A percentile compares a stretch with the other conserved stretches of the same genome.
phyloP scores from a whole-genome alignment of 106 monocot genomes.

The Apostasia shenzhenica region DNA sequence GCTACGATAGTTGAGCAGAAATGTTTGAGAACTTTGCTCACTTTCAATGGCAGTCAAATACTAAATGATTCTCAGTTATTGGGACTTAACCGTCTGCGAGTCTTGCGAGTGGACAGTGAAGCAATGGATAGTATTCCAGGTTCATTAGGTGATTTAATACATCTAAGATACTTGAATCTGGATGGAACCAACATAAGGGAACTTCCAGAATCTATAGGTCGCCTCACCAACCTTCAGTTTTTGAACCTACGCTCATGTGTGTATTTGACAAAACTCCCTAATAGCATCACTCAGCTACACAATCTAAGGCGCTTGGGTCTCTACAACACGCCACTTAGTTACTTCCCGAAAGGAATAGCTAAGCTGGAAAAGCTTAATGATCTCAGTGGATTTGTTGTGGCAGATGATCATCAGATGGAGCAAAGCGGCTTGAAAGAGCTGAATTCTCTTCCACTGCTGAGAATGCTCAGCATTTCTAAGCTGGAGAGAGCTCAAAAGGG shows the following conservation, averaged over 20 bases:
- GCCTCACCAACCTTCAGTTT: conserved; percentile 2
- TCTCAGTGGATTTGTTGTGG: conserved; percentile 8
- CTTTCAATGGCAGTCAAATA: neutral
- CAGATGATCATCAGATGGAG: neutral
- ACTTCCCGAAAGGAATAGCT: neutral
- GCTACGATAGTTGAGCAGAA: too few species aligned
- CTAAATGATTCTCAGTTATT: neutral
- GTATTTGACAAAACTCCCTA: neutral
- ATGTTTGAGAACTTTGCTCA: conserved; percentile 8
- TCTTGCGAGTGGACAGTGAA: neutral
- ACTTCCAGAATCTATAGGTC: conserved; percentile 1
- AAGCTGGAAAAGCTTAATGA: conserved; percentile 6
- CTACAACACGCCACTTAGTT: neutral
- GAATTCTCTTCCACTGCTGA: neutral
- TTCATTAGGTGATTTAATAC: conserved; percentile 7
- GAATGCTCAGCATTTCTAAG: conserved; percentile 1
- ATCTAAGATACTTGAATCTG: conserved; percentile 3
- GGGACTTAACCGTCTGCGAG: neutral
- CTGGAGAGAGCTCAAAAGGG: neutral
- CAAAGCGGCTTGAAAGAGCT: conserved; percentile 2
- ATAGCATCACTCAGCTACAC: neutral
- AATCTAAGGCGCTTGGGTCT: conserved; percentile 9
- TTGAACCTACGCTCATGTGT: conserved; percentile 4
- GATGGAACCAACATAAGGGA: neutral
- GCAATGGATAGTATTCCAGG: neutral